Evolutionary conservation across 1,284 basidiomycete species (phyloP), one percentile per base, ranked within the genome.

Genomic region (Nidula niveotomentosa): DNA sequence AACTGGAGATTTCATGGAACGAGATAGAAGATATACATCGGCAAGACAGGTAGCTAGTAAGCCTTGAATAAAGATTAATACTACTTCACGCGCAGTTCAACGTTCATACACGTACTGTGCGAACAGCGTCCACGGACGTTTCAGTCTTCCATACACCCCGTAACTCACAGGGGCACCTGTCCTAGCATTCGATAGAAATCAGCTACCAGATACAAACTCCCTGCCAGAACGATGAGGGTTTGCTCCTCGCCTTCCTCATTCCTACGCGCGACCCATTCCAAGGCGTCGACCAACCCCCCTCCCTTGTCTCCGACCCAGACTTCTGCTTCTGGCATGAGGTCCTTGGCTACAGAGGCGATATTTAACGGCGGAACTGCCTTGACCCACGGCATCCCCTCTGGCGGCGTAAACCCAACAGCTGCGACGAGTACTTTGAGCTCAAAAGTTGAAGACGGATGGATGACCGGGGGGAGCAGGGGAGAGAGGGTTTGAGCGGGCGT

Each of bases 311-410:
- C 62, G 51, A 68, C 64, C 80, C 79, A 85, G 3, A 83, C 56
- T 12, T 79, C 72, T 35, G 72, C 74, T 17, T 69, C 68, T 7
- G 77, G 73, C 5, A 76, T 65, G 6, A 84, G 68, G 17, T 60
- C 62, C 49, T 58, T 60, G 44, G 84, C 79, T 0, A 74, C 76
- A 30, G 72, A 67, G 12, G 64, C 69, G 37, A 93, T 63, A 43
- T 80, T 79, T 2, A 65, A 67, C 2, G 81, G 76, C 2, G 82
- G 67, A 0, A 88, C 85, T 3, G 85, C 73, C 43, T 76, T 79
- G 34, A 97, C 86, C 95, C 95, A 98, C 0, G 94, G 92, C 95
- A 98, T 97, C 4, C 87, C 90, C 10, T 86, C 89, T 0, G 93
- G 90, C 0, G 85, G 84, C 1, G 87, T 83, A 59, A 91, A 89